Percentiles rank a stretch among this genome's conserved stretches.
Conservation (phyloP, 2,329 filamentous ascomycete species). For the Thielaviopsis musarum region DNA sequence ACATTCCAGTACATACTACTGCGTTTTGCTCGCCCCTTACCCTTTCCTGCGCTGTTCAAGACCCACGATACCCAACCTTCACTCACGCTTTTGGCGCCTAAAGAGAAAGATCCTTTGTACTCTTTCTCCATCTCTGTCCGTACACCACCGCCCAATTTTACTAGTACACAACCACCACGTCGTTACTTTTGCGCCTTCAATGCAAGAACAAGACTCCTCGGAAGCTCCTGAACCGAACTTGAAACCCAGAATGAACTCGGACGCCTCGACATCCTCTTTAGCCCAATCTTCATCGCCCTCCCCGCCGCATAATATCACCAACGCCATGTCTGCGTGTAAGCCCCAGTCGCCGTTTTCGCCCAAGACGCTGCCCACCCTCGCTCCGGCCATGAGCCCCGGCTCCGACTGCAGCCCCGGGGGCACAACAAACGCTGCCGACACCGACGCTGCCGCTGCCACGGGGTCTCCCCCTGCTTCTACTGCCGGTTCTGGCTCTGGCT, state of each 20-base stretch:
- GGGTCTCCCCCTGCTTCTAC: background rate
- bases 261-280: background rate
- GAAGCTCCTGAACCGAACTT: background rate
- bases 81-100: background rate
- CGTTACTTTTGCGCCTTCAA: background rate
- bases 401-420: background rate
- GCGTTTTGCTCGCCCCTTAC: too few species aligned
- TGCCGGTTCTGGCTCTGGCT: background rate
- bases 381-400: background rate
- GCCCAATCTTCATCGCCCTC: background rate
- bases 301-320: background rate
- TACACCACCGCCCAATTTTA: too few species aligned
- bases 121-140: too few species aligned
- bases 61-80: background rate
- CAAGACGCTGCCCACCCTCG: constrained; percentile 1
- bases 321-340: background rate
- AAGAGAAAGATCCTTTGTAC: background rate
- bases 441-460: background rate
- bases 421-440: background rate
- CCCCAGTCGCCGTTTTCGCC: too few species aligned
- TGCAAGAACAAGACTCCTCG: background rate
- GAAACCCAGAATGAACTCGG: background rate
- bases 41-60: background rate
- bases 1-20: too few species aligned
- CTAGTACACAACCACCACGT: background rate